Conservation (phyloP, 1,284 basidiomycete genomes). For the Waitea zeae region DNA sequence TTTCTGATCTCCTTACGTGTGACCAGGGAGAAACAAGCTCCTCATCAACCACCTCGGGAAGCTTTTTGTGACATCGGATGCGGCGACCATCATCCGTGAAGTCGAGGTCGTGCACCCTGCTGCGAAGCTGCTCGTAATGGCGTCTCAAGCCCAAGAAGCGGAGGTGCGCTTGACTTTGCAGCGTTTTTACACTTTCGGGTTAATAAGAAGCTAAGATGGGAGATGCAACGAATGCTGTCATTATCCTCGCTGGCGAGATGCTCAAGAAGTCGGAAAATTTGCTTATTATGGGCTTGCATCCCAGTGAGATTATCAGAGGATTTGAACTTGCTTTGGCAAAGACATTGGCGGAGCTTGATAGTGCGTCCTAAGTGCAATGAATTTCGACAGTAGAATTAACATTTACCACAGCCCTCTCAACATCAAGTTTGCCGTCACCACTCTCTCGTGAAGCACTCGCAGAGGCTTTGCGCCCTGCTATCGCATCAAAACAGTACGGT, state of each 20-base stretch:
- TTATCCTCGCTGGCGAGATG: constrained; percentile 93
- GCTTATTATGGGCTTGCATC: constrained; percentile 92
- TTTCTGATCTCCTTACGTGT: not conserved
- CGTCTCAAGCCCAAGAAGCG: constrained; percentile 88
- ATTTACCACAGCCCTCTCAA: constrained; percentile 34
- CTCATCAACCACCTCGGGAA: constrained; percentile 92
- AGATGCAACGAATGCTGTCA: constrained; percentile 88
- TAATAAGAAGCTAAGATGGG: constrained; percentile 92
- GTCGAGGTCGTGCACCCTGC: constrained; percentile 98
- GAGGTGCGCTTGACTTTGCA: constrained; percentile 36
- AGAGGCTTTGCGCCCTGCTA: constrained; percentile 74
- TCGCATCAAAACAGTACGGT: constrained; percentile 97
- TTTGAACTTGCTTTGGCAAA: constrained; percentile 90
- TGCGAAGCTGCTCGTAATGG: constrained; percentile 95
- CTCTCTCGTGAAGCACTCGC: constrained; percentile 66
- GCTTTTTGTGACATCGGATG: constrained; percentile 96
- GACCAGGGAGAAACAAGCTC: constrained; percentile 79
- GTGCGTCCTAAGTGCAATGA: constrained; percentile 32
- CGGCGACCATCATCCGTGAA: constrained; percentile 96
- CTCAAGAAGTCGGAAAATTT: constrained; percentile 89
- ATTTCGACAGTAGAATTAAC: constrained; percentile 5
- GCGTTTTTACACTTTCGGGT: constrained; percentile 5
- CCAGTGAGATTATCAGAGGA: constrained; percentile 86
- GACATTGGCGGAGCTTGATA: constrained; percentile 79
- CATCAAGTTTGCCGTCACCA: constrained; percentile 55